Conservation (phyloP, 345 rosid genomes). For the Moringa oleifera region DNA sequence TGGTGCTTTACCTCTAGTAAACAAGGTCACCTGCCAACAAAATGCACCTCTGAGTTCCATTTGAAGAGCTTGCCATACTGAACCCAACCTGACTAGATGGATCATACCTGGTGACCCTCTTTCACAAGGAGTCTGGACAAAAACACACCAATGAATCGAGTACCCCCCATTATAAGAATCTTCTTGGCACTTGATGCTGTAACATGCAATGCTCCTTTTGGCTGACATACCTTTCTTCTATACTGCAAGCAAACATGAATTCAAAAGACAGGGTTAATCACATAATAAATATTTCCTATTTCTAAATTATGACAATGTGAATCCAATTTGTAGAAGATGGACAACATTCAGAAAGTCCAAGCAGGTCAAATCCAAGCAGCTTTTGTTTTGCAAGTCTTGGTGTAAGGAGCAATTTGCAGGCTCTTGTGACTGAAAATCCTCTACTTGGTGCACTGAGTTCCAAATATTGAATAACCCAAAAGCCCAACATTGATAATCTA, state of each 20-base stretch:
- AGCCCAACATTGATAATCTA: too few species aligned
- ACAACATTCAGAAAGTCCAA: too few species aligned
- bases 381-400: too few species aligned
- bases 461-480: too few species aligned
- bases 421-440: too few species aligned
- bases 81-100: neutral
- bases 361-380: too few species aligned
- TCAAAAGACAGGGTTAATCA: neutral
- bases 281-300: too few species aligned
- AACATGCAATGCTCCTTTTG: conserved; percentile 63
- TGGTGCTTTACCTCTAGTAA: conserved; percentile 92
- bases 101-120: conserved; percentile 81
- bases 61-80: neutral
- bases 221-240: conserved; percentile 57
- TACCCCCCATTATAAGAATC: conserved; percentile 96
- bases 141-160: conserved; percentile 85
- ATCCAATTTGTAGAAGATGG: too few species aligned
- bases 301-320: too few species aligned
- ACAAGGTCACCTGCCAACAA: conserved; percentile 74
- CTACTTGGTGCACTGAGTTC: too few species aligned
- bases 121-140: conserved; percentile 86
- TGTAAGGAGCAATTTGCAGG: too few species aligned
- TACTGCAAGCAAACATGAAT: conserved; percentile 39
- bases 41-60: neutral
- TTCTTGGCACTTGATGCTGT: conserved; percentile 77